phyloP scores from a whole-genome alignment of 1,139 yeast genomes.

The Scheffersomyces cryptocercus region DNA sequence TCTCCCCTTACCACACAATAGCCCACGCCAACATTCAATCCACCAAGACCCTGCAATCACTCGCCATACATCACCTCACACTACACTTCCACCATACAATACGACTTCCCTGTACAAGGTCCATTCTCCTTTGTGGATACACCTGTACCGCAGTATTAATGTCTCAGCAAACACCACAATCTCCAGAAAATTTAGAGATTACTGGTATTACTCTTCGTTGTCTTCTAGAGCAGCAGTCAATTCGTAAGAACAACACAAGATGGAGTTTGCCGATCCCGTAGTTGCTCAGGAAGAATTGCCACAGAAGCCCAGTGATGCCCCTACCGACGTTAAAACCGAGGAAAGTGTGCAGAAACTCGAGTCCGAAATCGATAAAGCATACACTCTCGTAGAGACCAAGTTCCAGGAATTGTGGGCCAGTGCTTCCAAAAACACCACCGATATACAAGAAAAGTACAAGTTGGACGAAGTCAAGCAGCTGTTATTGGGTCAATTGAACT shows the following conservation, averaged over 20 bases:
- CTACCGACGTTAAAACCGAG: constrained; percentile 27
- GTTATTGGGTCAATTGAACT: constrained; percentile 33
- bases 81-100: no score
- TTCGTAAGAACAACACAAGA: constrained; percentile 6
- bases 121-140: no score
- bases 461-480: constrained; percentile 45
- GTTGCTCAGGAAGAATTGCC: constrained; percentile 17
- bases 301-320: neutral
- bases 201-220: no score
- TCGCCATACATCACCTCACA: no score
- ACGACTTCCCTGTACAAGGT: no score
- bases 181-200: no score
- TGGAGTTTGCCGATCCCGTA: constrained; percentile 39
- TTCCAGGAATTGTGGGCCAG: constrained; percentile 41
- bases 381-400: constrained; percentile 42
- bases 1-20: no score
- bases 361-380: constrained; percentile 54
- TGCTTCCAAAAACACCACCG: constrained; percentile 35
- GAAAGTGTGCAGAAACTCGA: constrained; percentile 52
- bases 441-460: constrained; percentile 34
- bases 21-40: no score
- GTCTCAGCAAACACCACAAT: no score
- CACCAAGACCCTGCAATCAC: no score
- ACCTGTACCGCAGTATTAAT: no score
- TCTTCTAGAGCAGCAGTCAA: no score